These are phyloP conservation scores for Apiospora rasikravindrae DNA, from an alignment of 2,329 filamentous ascomycete species.

Conservation along the genomic window DNA sequence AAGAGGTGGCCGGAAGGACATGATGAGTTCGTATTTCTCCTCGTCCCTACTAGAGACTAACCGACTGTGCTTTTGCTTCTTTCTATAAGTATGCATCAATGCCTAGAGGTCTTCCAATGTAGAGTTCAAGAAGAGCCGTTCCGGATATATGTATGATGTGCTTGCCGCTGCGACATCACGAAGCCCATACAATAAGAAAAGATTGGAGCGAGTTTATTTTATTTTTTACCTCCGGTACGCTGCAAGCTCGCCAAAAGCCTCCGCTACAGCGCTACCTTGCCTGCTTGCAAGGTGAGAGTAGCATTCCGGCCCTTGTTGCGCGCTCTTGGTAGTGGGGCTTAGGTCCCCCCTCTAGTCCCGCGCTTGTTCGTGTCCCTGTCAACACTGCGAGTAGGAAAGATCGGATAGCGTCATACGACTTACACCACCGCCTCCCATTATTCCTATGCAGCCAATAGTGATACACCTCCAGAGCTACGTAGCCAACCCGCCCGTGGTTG, in stretches of 20 bases:
- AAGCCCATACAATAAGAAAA: constrained; percentile 10
- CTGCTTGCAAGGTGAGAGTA: neutral
- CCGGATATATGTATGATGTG: neutral
- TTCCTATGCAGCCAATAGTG: neutral
- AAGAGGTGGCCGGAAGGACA: constrained; percentile 4
- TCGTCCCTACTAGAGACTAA: neutral
- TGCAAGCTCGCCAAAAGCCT: neutral
- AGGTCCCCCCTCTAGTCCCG: constrained; percentile 2
- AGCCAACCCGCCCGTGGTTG: constrained; percentile 7
- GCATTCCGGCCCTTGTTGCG: constrained; percentile 9
- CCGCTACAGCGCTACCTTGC: neutral
- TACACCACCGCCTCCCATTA: constrained; percentile 18
- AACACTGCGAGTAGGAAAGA: constrained; percentile 14
- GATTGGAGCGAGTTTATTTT: constrained; percentile 6
- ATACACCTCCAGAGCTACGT: neutral
- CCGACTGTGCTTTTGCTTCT: neutral
- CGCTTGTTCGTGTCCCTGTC: constrained; percentile 16
- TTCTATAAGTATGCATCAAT: neutral
- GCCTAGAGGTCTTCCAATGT: neutral
- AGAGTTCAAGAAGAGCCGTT: neutral
- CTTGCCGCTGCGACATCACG: neutral
- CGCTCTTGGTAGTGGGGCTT: constrained; percentile 1
- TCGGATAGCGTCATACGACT: constrained; percentile 21
- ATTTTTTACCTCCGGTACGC: constrained; percentile 12
- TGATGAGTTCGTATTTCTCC: constrained; percentile 1